Percentiles rank a stretch among this genome's conserved stretches.
Conservation (phyloP, 495 filamentous ascomycete species). For the Chaetomium fimeti region DNA sequence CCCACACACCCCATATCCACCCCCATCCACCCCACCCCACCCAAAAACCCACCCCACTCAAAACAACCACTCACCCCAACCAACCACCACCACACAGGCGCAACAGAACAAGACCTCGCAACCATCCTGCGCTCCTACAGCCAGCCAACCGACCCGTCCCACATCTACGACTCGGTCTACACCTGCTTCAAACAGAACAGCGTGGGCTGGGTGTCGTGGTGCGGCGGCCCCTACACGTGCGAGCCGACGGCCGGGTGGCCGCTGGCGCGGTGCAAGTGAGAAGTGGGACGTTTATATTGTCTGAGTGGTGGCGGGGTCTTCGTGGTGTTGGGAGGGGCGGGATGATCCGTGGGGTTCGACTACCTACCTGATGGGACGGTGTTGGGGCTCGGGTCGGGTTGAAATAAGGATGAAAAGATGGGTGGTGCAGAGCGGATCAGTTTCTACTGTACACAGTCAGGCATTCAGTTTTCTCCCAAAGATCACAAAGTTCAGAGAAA, state of each 20-base stretch:
- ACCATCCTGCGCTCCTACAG: not conserved
- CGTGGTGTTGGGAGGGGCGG: no score
- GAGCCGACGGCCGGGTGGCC: not conserved
- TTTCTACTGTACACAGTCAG: no score
- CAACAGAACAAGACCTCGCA: not conserved
- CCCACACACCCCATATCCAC: not conserved
- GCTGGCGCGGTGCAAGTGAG: not conserved
- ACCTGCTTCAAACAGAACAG: not conserved
- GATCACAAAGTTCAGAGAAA: not conserved
- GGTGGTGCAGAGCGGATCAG: no score
- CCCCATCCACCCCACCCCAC: not conserved
- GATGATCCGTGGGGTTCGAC: not conserved
- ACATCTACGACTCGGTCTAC: conserved; percentile 7
- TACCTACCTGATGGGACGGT: no score
- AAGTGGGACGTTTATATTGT: not conserved
- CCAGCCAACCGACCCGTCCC: not conserved
- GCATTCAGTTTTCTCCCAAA: not conserved
- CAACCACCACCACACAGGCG: not conserved
- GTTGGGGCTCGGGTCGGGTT: no score
- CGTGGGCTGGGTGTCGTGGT: conserved; percentile 4
- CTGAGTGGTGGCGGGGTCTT: no score
- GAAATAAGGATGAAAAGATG: no score
- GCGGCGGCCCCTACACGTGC: conserved; percentile 2
- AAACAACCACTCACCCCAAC: no score
- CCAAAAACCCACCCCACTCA: not conserved